Evolutionary conservation across 108 stramenopile genomes (phyloP).

Genomic region (Conticribra weissflogii): DNA sequence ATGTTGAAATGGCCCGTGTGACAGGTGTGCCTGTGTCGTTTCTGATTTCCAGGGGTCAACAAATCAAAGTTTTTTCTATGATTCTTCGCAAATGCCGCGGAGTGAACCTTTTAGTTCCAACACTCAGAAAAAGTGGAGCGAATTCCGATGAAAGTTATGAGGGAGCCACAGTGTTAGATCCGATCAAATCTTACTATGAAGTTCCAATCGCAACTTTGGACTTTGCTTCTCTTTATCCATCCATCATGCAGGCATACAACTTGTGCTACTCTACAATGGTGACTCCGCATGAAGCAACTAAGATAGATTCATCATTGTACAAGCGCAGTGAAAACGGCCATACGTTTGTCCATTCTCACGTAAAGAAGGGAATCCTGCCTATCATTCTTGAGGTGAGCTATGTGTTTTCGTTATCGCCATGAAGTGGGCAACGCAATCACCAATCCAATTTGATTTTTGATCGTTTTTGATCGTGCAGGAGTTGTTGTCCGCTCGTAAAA

Average conservation of each 20-base stretch:
- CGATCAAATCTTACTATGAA: constrained; percentile 96
- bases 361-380: constrained; percentile 96
- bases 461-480: constrained; percentile 11
- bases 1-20: constrained; percentile 99
- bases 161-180: constrained; percentile 99
- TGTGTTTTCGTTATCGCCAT: constrained; percentile 37
- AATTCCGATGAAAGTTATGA: constrained; percentile 90
- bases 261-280: constrained; percentile 98
- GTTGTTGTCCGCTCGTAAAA: constrained; percentile 92
- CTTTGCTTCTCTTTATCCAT: constrained; percentile 99
- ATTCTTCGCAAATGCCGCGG: constrained; percentile 93
- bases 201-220: constrained; percentile 99
- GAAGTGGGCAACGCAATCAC: too few relatives aligned
- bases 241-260: constrained; percentile 99
- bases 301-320: constrained; percentile 75
- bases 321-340: constrained; percentile 92
- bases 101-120: constrained; percentile 93
- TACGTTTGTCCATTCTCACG: constrained; percentile 89
- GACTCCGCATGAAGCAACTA: constrained; percentile 67
- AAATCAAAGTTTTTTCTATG: constrained; percentile 99
- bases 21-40: constrained; percentile 98
- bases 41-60: constrained; percentile 96
- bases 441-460: too few relatives aligned
- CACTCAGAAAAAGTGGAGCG: constrained; percentile 79
- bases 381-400: constrained; percentile 88